Conservation (phyloP, 495 filamentous ascomycete species). For the Hyaloscypha variabilis region DNA sequence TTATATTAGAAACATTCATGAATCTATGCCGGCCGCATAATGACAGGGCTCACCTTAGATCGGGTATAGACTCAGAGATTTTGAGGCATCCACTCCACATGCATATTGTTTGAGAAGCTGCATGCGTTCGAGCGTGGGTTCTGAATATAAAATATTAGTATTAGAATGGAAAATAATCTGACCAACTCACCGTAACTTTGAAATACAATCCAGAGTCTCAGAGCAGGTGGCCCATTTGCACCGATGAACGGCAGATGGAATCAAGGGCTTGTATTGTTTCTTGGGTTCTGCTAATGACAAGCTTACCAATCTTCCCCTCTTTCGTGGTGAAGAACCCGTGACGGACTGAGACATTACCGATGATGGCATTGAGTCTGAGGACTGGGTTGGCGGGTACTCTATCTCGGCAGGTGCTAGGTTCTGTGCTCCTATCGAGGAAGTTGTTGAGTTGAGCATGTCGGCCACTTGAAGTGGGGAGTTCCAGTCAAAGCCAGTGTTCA, state of each 20-base stretch:
- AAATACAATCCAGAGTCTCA: neutral
- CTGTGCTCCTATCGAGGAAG: neutral
- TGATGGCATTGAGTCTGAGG: neutral
- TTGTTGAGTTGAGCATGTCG: neutral
- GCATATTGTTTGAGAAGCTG: neutral
- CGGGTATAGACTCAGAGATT: neutral
- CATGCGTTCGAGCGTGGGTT: neutral
- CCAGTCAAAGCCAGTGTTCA: neutral
- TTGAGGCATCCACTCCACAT: neutral
- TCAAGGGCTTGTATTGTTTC: neutral
- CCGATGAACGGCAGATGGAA: neutral
- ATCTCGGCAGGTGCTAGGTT: neutral
- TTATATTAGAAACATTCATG: neutral
- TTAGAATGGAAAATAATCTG: neutral
- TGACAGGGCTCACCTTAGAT: neutral
- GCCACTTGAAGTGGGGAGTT: neutral
- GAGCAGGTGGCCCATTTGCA: neutral
- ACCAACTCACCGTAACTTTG: neutral
- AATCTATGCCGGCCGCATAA: neutral
- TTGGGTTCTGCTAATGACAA: neutral
- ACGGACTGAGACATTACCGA: neutral
- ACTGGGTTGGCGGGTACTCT: neutral
- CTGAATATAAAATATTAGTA: neutral
- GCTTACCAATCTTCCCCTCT: neutral
- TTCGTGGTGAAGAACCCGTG: neutral